Conservation (phyloP, 495 filamentous ascomycete genomes). For the Letharia lupina region DNA sequence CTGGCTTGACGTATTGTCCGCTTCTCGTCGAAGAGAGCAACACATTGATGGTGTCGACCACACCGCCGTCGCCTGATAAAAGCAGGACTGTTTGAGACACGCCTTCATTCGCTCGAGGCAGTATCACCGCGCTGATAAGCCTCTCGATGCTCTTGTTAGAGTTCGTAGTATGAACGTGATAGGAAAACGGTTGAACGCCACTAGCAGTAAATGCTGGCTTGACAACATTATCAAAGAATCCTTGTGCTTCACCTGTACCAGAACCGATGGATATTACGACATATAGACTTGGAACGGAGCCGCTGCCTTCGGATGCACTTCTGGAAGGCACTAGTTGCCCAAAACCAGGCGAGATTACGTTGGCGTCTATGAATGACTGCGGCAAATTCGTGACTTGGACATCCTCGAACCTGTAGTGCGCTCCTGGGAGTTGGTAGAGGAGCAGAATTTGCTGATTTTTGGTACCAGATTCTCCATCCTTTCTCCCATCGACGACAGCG, state of each 20-base stretch:
- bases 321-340: background rate
- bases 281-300: constrained; percentile 37
- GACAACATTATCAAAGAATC: constrained; percentile 49
- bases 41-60: constrained; percentile 68
- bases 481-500: constrained; percentile 11
- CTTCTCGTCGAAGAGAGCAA: constrained; percentile 33
- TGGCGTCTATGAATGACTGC: constrained; percentile 10
- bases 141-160: constrained; percentile 52
- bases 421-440: constrained; percentile 6
- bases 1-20: constrained; percentile 36
- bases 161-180: constrained; percentile 48
- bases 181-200: constrained; percentile 31
- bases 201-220: constrained; percentile 47
- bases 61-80: constrained; percentile 77
- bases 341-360: constrained; percentile 5
- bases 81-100: constrained; percentile 56
- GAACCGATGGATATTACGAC: constrained; percentile 68
- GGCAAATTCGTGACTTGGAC: constrained; percentile 11
- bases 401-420: constrained; percentile 9
- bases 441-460: constrained; percentile 15
- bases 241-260: constrained; percentile 53
- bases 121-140: constrained; percentile 44
- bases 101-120: constrained; percentile 40
- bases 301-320: background rate
- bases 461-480: background rate